Base-by-base conservation (phyloP, 2,329 filamentous ascomycete genomes). In the Fusarium brevicatenulatum region DNA sequence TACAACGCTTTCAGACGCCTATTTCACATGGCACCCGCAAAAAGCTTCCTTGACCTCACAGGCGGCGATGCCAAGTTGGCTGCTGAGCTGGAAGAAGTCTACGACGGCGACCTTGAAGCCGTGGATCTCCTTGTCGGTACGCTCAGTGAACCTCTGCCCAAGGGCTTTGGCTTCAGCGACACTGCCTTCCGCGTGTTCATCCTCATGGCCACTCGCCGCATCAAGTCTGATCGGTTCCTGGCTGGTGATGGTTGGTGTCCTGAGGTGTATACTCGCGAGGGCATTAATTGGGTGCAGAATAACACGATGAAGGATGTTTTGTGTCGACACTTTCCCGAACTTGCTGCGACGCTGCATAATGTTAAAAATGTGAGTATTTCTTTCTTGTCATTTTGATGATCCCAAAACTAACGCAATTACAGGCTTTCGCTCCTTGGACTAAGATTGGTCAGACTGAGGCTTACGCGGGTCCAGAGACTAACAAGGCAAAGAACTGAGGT, bases 291-390 rank as follows among this genome's bases (percentile, higher is more conserved):
- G 68, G 68, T 72, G 4, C 68, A 71, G 42, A 64, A 52, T 6
- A 71, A 72, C 2, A 72, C 68, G 0, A 71, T 69, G 68, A 69
- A 71, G 23, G 68, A 71, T 59, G 57, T 72, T 25, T 10, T 71
- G 4, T 64, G 63, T 21, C 57, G 68, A 30, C 68, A 71, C 13
- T 71, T 72, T 16, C 68, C 68, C 8, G 68, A 72, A 34, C 68
- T 72, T 25, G 57, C 68, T 28, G 63, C 63, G 0, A 44, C 68
- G 1, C 28, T 71, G 16, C 52, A 71, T 2, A 49, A 59, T 37
- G 56, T 71, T 1, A 59, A 53, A n/a, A 71, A 65, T 21, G 63
- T 69, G 8, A 65, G 68, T 43, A 12, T 4, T 4, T 4, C 2
- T 1, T 18, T 7, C 4, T 7, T 3, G 4, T 10, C 13, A 4